Percentiles rank a stretch among this genome's conserved stretches.
phyloP scores from a whole-genome alignment of 73 alveolate species.

The Halteria grandinella region DNA sequence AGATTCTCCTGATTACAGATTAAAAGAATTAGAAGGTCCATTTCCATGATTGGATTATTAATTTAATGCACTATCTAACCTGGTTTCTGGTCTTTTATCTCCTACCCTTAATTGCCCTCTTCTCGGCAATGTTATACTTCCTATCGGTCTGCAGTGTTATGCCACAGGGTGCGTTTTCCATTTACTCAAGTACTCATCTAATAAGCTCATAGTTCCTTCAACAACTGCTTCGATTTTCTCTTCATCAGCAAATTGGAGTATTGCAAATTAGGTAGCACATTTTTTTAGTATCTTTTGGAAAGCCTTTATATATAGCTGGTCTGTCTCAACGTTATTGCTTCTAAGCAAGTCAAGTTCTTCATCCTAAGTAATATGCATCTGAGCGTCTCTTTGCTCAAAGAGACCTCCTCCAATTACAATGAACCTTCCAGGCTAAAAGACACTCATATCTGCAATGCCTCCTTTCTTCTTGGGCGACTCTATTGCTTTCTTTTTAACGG shows the following conservation, averaged over 20 bases:
- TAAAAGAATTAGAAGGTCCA: background rate
- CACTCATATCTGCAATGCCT: background rate
- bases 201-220: background rate
- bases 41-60: background rate
- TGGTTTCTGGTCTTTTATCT: background rate
- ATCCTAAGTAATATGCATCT: slow-evolving; percentile 3
- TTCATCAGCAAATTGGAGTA: background rate
- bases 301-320: slow-evolving; percentile 4
- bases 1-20: too few species aligned
- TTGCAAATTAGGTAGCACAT: slow-evolving; percentile 6
- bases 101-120: slow-evolving; percentile 18
- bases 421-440: background rate
- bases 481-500: slow-evolving; percentile 4
- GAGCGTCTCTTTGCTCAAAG: background rate
- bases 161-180: background rate
- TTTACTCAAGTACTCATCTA: slow-evolving; percentile 1
- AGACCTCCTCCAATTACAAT: background rate
- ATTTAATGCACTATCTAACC: background rate
- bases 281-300: background rate
- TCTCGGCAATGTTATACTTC: background rate
- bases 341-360: background rate
- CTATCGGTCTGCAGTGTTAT: background rate
- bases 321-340: background rate
- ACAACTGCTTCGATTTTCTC: background rate
- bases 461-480: slow-evolving; percentile 18